A percentile compares a stretch with the other conserved stretches of the same genome.
These are phyloP conservation scores for Leccinum fibrillosum DNA, from an alignment of 768 basidiomycete species.

Conservation along the genomic window DNA sequence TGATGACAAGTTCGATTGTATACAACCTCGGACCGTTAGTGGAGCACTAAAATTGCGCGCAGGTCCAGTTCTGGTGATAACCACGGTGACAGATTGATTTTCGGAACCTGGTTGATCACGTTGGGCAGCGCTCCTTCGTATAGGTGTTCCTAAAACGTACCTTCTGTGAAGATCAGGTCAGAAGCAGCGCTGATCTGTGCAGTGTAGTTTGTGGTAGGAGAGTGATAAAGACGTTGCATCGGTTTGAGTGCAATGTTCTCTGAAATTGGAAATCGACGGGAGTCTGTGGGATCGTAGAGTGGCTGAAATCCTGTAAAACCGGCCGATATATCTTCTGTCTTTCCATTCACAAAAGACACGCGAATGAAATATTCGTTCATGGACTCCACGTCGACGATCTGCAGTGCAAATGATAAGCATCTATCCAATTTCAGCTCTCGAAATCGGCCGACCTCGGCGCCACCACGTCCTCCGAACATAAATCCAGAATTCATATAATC, in stretches of 20 bases:
- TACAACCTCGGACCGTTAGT: neutral
- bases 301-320: slow-evolving; percentile 11
- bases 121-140: neutral
- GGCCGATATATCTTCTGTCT: slow-evolving; percentile 1
- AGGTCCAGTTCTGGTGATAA: neutral
- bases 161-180: neutral
- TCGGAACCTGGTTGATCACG: neutral
- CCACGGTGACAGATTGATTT: neutral
- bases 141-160: neutral
- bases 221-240: neutral
- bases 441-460: neutral
- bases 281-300: neutral
- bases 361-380: slow-evolving; percentile 11
- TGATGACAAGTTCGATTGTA: neutral
- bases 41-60: neutral
- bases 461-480: neutral
- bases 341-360: slow-evolving; percentile 4
- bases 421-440: neutral
- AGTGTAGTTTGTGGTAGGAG: neutral
- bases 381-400: neutral
- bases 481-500: neutral
- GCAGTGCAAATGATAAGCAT: neutral
- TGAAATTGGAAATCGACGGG: neutral
- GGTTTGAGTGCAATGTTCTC: neutral
- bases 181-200: neutral